Conservation (phyloP, 345 rosid species). For the Eucalyptus caleyi region DNA sequence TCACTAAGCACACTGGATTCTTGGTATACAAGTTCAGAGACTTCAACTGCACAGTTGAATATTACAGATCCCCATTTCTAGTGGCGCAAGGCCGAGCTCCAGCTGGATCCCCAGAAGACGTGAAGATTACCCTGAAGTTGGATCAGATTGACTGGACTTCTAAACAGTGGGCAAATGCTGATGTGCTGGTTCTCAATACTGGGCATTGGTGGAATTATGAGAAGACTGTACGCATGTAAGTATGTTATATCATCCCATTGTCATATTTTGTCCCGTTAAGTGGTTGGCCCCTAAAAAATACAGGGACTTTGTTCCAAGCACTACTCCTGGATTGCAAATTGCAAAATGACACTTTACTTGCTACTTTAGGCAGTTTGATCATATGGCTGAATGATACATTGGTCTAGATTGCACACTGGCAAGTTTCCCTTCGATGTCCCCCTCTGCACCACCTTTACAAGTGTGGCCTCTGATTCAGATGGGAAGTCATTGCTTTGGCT, state of each 20-base stretch:
- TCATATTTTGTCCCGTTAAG: neutral
- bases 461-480: neutral
- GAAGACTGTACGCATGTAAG: conserved; percentile 63
- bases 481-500: neutral
- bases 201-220: conserved; percentile 94
- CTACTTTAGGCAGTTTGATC: neutral
- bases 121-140: conserved; percentile 50
- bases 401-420: neutral
- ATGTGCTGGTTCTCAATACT: conserved; percentile 60
- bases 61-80: conserved; percentile 79
- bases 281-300: neutral
- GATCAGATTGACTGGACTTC: conserved; percentile 65
- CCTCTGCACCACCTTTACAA: neutral
- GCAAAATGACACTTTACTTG: neutral
- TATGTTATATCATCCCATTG: neutral
- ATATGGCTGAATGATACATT: neutral
- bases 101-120: conserved; percentile 25
- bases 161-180: conserved; percentile 57
- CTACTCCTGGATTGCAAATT: neutral
- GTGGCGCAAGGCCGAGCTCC: conserved; percentile 67
- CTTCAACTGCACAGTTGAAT: conserved; percentile 80
- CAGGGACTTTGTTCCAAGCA: neutral
- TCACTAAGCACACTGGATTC: conserved; percentile 79
- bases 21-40: conserved; percentile 63
- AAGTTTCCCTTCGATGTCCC: neutral